phyloP scores from a whole-genome alignment of 2,329 filamentous ascomycete species.

The Alternaria arborescens region DNA sequence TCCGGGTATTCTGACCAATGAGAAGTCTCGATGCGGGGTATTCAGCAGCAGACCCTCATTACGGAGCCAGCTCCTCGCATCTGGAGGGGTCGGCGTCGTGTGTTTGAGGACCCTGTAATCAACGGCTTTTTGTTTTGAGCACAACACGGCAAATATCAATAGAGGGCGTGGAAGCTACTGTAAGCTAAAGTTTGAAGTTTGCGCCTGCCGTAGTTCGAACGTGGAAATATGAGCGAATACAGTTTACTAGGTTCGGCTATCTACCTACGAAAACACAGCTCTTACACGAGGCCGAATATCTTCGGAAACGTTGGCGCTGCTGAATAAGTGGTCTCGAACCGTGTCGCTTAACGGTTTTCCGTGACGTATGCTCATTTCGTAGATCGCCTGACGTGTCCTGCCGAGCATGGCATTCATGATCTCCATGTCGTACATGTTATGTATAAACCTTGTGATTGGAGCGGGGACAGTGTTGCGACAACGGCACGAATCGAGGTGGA shows the following conservation, averaged over 20 bases:
- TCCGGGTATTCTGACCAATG: slow-evolving; percentile 7
- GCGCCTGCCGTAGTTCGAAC: slow-evolving; percentile 14
- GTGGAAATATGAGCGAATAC: slow-evolving; percentile 9
- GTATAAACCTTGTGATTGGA: background rate
- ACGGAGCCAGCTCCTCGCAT: background rate
- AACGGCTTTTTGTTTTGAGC: background rate
- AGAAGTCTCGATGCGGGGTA: background rate
- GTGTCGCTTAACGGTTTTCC: background rate
- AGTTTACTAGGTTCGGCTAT: background rate
- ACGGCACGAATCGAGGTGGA: background rate
- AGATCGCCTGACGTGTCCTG: background rate
- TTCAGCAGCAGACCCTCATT: slow-evolving; percentile 4
- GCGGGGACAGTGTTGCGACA: background rate
- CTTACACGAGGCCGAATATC: slow-evolving; percentile 5
- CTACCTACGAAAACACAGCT: background rate
- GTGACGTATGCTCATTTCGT: background rate
- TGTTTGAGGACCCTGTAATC: slow-evolving; percentile 5
- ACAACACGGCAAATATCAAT: slow-evolving; percentile 4
- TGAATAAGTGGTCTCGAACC: background rate
- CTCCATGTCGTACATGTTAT: background rate
- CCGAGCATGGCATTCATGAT: background rate
- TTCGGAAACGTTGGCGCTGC: slow-evolving; percentile 8
- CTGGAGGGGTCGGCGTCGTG: background rate
- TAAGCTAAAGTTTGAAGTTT: background rate
- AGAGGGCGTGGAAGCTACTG: slow-evolving; percentile 6